A percentile compares a stretch with the other conserved stretches of the same genome.
Evolutionary conservation across 2,329 filamentous ascomycete genomes (phyloP).

Genomic region (Biscogniauxia sp.): DNA sequence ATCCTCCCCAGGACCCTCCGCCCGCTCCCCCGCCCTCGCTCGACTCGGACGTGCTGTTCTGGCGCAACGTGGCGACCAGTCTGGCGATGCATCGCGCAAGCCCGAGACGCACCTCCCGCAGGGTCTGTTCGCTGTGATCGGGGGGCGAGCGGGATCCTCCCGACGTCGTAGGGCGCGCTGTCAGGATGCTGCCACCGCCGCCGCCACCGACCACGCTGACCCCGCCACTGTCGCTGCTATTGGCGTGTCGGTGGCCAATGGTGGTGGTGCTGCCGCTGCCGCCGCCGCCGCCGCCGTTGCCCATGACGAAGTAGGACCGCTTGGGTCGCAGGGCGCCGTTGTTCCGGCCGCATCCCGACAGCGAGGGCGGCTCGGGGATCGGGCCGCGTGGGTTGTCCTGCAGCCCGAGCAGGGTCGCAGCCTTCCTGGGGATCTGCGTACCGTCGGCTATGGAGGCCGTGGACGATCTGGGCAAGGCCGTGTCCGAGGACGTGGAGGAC

Average conservation of each 20-base stretch:
- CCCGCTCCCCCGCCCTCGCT: conserved; percentile 3
- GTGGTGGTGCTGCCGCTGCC: conserved; percentile 9
- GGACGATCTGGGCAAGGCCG: conserved; percentile 1
- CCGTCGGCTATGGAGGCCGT: conserved; percentile 17
- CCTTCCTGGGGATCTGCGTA: conserved; percentile 39
- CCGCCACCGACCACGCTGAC: not conserved
- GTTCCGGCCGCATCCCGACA: conserved; percentile 6
- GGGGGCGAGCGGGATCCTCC: conserved; percentile 7
- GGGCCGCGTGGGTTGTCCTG: conserved; percentile 23
- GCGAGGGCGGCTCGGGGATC: conserved; percentile 15
- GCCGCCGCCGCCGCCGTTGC: conserved; percentile 1
- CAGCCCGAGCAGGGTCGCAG: conserved; percentile 50
- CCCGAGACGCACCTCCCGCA: conserved; percentile 45
- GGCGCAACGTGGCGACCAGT: conserved; percentile 48
- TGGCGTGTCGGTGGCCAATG: conserved; percentile 2
- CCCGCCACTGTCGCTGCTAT: not conserved
- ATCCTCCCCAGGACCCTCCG: conserved; percentile 8
- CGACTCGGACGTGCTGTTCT: not conserved
- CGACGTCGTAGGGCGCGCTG: conserved; percentile 15
- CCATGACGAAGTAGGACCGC: conserved; percentile 14
- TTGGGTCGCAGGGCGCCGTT: conserved; percentile 21
- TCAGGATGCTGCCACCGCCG: not conserved
- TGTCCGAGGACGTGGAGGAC: not conserved
- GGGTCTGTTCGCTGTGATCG: conserved; percentile 17
- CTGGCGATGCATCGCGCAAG: conserved; percentile 50